Evolutionary conservation across 345 rosid species (phyloP).

Genomic region (Nephelium lappaceum): DNA sequence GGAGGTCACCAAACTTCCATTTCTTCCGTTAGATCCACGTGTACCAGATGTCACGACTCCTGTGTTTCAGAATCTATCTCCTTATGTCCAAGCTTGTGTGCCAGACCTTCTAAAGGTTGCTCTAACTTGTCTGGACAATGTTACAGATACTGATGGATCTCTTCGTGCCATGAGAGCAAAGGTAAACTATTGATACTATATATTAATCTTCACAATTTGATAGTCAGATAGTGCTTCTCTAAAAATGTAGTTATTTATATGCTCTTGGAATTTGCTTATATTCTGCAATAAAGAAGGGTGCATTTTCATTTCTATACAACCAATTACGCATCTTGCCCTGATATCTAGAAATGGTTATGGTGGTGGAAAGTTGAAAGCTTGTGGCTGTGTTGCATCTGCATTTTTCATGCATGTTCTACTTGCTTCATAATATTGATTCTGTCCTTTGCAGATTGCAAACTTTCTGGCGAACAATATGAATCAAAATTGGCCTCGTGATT

Average conservation of each 20-base stretch:
- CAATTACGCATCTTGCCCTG: background rate
- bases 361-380: background rate
- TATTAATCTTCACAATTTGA: background rate
- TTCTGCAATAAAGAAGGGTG: background rate
- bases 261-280: background rate
- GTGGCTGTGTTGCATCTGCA: background rate
- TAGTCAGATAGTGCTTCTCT: background rate
- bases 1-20: slow-evolving; percentile 90
- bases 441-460: slow-evolving; percentile 67
- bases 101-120: slow-evolving; percentile 88
- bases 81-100: slow-evolving; percentile 82
- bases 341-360: background rate
- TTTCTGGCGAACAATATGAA: slow-evolving; percentile 84
- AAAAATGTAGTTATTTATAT: background rate
- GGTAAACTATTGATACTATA: slow-evolving; percentile 42
- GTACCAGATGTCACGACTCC: slow-evolving; percentile 53
- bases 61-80: slow-evolving; percentile 71
- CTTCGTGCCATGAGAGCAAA: slow-evolving; percentile 91
- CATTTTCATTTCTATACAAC: background rate
- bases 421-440: slow-evolving; percentile 8
- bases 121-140: slow-evolving; percentile 81
- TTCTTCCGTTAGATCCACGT: slow-evolving; percentile 90
- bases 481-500: slow-evolving; percentile 88
- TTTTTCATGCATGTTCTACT: background rate
- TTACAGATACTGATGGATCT: slow-evolving; percentile 85